Percentiles rank a stretch among this genome's conserved stretches.
Evolutionary conservation across 164 flowering plant species (phyloP).

Genomic region (Dillenia turbinata): DNA sequence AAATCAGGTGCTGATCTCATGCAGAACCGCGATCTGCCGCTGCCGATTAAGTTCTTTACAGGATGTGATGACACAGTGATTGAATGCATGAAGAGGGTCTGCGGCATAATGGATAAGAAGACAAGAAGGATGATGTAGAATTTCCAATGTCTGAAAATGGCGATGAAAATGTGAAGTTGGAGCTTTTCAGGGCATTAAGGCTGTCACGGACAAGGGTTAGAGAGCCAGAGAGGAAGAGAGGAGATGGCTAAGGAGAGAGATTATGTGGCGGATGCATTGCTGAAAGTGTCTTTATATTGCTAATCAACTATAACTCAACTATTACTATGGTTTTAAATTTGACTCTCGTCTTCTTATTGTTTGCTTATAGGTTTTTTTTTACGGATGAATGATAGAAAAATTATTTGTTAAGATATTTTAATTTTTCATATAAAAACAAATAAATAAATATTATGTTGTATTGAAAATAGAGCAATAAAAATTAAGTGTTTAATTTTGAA

Average conservation of each 20-base stretch:
- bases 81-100: conserved; percentile 3
- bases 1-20: conserved; percentile 23
- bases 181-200: conserved; percentile 34
- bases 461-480: too few relatives aligned
- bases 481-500: too few relatives aligned
- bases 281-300: conserved; percentile 18
- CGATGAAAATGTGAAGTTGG: conserved; percentile 15
- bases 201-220: conserved; percentile 42
- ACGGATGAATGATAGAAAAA: too few relatives aligned
- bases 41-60: conserved; percentile 34
- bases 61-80: conserved; percentile 23
- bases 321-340: too few relatives aligned
- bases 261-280: conserved; percentile 13
- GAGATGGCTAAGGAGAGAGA: conserved; percentile 16
- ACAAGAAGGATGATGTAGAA: neutral
- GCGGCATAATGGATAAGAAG: neutral
- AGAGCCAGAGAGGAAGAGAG: conserved; percentile 35
- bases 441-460: too few relatives aligned
- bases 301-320: too few relatives aligned
- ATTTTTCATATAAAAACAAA: too few relatives aligned
- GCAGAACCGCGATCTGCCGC: conserved; percentile 58
- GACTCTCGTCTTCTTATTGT: too few relatives aligned
- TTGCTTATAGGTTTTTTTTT: too few relatives aligned
- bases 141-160: neutral
- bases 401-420: too few relatives aligned